Evolutionary conservation across 116 monocot genomes (phyloP).

Genomic region (Zostera marina): DNA sequence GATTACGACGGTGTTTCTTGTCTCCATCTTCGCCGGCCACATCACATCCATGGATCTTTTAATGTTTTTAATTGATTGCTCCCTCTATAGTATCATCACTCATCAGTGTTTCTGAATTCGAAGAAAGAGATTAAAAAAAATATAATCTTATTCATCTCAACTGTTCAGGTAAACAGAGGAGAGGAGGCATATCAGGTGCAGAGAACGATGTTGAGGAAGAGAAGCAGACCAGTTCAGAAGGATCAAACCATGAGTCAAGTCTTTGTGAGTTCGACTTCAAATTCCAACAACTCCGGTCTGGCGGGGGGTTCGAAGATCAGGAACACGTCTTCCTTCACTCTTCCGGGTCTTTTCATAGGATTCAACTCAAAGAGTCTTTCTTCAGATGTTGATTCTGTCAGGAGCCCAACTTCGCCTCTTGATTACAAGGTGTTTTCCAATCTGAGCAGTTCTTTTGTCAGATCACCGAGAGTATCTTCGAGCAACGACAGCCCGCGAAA

Average conservation of each 20-base stretch:
- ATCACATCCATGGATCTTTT: constrained; percentile 1
- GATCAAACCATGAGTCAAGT: constrained; percentile 23
- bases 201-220: constrained; percentile 42
- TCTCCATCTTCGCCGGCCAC: not conserved
- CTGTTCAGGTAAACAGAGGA: constrained; percentile 2
- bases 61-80: not conserved
- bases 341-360: constrained; percentile 57
- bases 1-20: constrained; percentile 7
- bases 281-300: constrained; percentile 7
- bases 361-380: constrained; percentile 23
- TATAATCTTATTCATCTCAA: not conserved
- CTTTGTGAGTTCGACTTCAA: constrained; percentile 23
- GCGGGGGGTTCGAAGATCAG: constrained; percentile 16
- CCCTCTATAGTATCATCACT: not conserved
- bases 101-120: not conserved
- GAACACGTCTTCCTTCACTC: constrained; percentile 35
- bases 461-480: constrained; percentile 26
- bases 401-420: constrained; percentile 85
- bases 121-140: not conserved
- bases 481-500: constrained; percentile 18
- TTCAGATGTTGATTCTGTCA: constrained; percentile 37
- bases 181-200: not conserved
- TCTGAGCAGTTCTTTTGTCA: constrained; percentile 18
- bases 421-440: constrained; percentile 48
- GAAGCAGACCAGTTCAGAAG: constrained; percentile 30